Base-by-base conservation (phyloP, 179 eudicot genomes). In the Drosera spatulata region DNA sequence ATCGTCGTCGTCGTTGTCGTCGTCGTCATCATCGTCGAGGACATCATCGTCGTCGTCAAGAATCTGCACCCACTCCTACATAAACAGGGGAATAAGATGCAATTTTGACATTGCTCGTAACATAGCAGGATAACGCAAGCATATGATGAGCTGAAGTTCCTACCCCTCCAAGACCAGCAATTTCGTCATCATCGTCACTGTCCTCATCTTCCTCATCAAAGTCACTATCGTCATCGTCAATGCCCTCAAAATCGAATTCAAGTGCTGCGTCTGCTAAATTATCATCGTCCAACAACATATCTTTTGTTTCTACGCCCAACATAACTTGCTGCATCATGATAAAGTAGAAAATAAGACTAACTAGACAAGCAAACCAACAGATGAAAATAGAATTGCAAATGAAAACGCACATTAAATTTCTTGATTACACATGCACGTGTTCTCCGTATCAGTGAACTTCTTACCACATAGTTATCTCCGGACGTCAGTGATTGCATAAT, bases 401-500 rank as follows among this genome's bases (percentile, higher is more conserved):
- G 33, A 22, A 22, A 22, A 22, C 33, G 33, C 33, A 22, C 33
- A 22, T 22, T 22, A 22, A 22, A 22, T 22, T 22, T 22, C 33
- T 1, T 1, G 33, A 22, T 22, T 22, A 22, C 33, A 22, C 33
- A 22, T 22, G 33, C 33, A 22, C 33, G 33, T 22, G 33, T 22
- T 22, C 33, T 22, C 33, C 33, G 33, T 22, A 22, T 22, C 33
- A 37, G 7, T 8, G 14, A 55, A 55, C 7, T 66, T 40, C 81
- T 69, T 78, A 91, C 98, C 91, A 88, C 95, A 67, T 84, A 69
- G 73, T 80, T 91, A 70, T 88, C 86, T 53, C 88, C 95, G 49
- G 84, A 65, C 48, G 91, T 71, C 49, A 88, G 78, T 60, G 79
- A 71, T 68, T 73, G 84, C 79, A 91, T 66, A 66, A 88, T 79